Percentiles rank a stretch among this genome's conserved stretches.
These are phyloP conservation scores for Cicer pinnatifidum DNA, from an alignment of 306 rosid species.

Conservation along the genomic window DNA sequence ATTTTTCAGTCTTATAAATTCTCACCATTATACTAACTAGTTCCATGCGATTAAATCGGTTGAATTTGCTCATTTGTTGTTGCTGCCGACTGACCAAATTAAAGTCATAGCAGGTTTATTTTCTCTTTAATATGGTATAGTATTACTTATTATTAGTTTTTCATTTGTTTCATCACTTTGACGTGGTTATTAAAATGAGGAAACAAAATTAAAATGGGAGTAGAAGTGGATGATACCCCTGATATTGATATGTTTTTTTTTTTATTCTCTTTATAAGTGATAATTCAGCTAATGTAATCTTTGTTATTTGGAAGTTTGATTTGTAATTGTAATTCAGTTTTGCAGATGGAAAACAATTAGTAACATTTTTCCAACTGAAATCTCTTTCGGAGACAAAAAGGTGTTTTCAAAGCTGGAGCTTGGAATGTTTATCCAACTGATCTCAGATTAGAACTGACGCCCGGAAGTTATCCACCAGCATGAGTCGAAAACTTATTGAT, in stretches of 20 bases:
- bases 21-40: neutral
- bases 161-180: slow-evolving; percentile 16
- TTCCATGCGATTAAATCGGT: slow-evolving; percentile 19
- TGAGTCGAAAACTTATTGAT: slow-evolving; percentile 53
- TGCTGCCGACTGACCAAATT: neutral
- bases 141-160: slow-evolving; percentile 31
- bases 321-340: slow-evolving; percentile 40
- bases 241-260: neutral
- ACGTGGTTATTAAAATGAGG: neutral
- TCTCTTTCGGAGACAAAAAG: slow-evolving; percentile 41
- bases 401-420: slow-evolving; percentile 27
- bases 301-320: slow-evolving; percentile 39
- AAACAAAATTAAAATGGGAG: slow-evolving; percentile 4
- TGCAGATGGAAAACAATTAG: slow-evolving; percentile 46
- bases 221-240: neutral
- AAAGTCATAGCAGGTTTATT: slow-evolving; percentile 13
- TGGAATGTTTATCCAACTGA: slow-evolving; percentile 43
- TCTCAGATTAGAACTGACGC: slow-evolving; percentile 49
- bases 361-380: slow-evolving; percentile 42
- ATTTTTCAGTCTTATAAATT: neutral
- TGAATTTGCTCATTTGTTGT: slow-evolving; percentile 24
- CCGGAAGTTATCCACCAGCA: slow-evolving; percentile 48
- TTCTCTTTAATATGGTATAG: neutral
- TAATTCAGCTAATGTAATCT: slow-evolving; percentile 13
- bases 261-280: neutral